Conservation (phyloP, 1,139 yeast genomes). For the Sugiyamaella grinbergsii region DNA sequence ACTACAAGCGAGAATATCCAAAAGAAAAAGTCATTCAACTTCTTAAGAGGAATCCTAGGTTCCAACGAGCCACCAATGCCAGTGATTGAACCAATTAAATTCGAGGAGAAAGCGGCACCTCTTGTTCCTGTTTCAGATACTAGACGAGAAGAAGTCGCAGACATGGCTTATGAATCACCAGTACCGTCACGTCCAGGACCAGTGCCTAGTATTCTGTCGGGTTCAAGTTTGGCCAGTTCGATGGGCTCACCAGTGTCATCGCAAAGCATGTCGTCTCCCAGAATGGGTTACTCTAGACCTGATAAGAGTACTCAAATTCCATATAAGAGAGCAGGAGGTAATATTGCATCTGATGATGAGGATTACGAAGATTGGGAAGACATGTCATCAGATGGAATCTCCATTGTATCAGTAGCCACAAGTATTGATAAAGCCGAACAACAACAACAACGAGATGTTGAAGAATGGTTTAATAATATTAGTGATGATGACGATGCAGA, state of each 20-base stretch:
- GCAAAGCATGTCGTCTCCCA: background rate
- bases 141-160: background rate
- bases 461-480: slow-evolving; percentile 38
- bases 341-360: slow-evolving; percentile 32
- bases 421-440: slow-evolving; percentile 30
- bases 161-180: background rate
- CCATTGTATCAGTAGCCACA: slow-evolving; percentile 16
- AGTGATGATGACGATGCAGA: slow-evolving; percentile 22
- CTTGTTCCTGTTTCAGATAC: background rate
- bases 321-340: slow-evolving; percentile 22
- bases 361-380: slow-evolving; percentile 29
- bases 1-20: slow-evolving; percentile 20
- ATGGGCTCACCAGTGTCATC: slow-evolving; percentile 3
- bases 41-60: slow-evolving; percentile 21
- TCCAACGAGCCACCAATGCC: slow-evolving; percentile 12
- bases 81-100: slow-evolving; percentile 11
- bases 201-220: slow-evolving; percentile 3
- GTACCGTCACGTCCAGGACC: background rate
- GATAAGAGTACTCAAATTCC: slow-evolving; percentile 20
- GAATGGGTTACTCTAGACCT: background rate
- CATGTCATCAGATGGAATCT: slow-evolving; percentile 22
- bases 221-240: background rate
- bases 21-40: slow-evolving; percentile 22
- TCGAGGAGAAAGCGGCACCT: no score
- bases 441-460: slow-evolving; percentile 40